Base-by-base conservation (phyloP, 495 filamentous ascomycete genomes). In the Xylaria curta region DNA sequence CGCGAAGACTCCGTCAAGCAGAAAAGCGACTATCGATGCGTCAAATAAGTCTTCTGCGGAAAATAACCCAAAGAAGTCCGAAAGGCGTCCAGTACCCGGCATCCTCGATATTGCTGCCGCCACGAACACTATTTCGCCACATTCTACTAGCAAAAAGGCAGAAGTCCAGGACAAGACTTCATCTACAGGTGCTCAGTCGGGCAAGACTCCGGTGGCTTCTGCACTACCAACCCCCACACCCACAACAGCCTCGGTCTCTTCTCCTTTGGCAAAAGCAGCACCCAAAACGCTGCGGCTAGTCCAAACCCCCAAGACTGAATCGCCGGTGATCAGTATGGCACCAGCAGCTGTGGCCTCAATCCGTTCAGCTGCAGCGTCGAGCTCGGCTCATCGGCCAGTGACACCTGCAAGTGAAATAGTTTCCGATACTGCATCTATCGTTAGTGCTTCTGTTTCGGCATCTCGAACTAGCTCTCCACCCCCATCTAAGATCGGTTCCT, bases 401-500 rank as follows among this genome's bases (percentile, higher is more conserved):
- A 96, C 94, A 0, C 93, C 94, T 4, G 89, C 81, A 8, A 92
- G 91, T 71, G 94, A 97, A 72, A 78, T 89, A 5, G 87, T 92
- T 28, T 95, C 91, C 1, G 94, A 97, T 71, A 93, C 85, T 70
- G 92, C 92, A 31, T 90, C 89, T 6, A 86, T 93, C 49, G 89
- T 93, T 3, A 95, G 94, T 12, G 88, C 91, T 1, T 94, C 94
- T 5, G 85, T 92, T 21, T 97, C 95, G n/a, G 88, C 81, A 24
- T 87, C 85, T 24, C 81, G 94, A 51, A 90, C 94, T 9, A 94
- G 88, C 76, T 97, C 94, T 17, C 94, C 94, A n/a, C 91, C 92
- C 0, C 85, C 88, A 2, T 82, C 83, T 31, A 93, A 87, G 74
- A 87, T 95, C 58, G 93, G 94, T 47, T 90, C 91, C 47, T 93